Conservation (phyloP, 768 basidiomycete species). For the Polyporus arcularius region DNA sequence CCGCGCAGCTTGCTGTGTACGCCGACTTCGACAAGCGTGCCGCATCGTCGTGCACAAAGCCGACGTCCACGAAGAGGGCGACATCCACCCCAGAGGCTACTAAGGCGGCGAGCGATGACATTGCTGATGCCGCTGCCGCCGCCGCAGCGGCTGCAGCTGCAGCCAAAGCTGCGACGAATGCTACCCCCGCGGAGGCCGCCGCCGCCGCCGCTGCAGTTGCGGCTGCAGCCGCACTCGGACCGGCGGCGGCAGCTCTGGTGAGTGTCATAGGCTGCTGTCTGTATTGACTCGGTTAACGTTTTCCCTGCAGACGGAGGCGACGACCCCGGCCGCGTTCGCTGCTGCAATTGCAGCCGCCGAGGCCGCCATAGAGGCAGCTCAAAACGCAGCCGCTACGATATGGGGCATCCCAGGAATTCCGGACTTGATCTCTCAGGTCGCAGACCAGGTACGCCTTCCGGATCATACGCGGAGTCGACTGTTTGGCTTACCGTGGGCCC, state of each 20-base stretch:
- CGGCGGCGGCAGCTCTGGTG: slow-evolving; percentile 7
- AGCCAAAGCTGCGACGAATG: not conserved
- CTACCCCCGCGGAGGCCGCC: not conserved
- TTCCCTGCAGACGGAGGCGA: not conserved
- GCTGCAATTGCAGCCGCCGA: not conserved
- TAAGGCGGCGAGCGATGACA: not conserved
- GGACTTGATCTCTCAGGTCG: not conserved
- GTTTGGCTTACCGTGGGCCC: not conserved
- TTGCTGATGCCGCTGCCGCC: not conserved
- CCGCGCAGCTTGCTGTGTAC: not conserved
- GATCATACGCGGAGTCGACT: not conserved
- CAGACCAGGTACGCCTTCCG: not conserved
- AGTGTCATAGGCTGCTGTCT: not conserved
- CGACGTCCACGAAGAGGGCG: not conserved
- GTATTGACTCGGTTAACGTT: not conserved
- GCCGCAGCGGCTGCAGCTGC: not conserved
- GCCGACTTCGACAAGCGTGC: not conserved
- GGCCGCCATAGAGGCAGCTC: not conserved
- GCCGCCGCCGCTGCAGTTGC: not conserved
- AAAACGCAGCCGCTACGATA: not conserved
- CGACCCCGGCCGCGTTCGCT: not conserved
- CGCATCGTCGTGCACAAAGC: not conserved
- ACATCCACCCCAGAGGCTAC: not conserved
- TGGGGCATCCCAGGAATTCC: not conserved
- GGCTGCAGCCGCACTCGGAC: not conserved